Evolutionary conservation across 2,329 filamentous ascomycete species (phyloP).

Genomic region (Fusarium sp.): DNA sequence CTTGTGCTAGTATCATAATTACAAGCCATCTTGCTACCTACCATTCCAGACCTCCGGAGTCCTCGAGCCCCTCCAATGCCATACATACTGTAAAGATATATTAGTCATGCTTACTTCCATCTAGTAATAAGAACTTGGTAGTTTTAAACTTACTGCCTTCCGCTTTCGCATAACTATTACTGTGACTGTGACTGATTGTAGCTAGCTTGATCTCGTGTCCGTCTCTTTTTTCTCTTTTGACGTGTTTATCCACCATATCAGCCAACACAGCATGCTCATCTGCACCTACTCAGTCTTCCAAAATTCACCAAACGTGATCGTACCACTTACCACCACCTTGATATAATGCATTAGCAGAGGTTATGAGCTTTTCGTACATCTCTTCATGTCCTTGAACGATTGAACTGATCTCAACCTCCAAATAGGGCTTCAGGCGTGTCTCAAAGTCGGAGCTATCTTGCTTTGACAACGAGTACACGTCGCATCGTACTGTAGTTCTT

Average conservation of each 20-base stretch:
- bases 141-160: not conserved
- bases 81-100: not conserved
- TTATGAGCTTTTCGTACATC: not conserved
- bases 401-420: not conserved
- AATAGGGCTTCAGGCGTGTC: not conserved
- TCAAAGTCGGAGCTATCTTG: not conserved
- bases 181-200: not conserved
- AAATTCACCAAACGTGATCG: fast-evolving
- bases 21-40: not conserved
- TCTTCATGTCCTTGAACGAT: not conserved
- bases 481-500: not conserved
- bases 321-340: not conserved
- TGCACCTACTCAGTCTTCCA: not conserved
- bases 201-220: not conserved
- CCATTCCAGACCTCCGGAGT: not conserved
- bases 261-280: not conserved
- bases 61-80: not conserved
- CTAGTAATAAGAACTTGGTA: fast-evolving
- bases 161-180: not conserved
- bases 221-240: not conserved
- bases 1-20: no score
- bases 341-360: not conserved
- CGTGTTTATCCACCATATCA: not conserved
- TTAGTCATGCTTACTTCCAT: not conserved
- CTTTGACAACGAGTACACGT: not conserved